Evolutionary conservation across 768 basidiomycete species (phyloP).

Genomic region (Chalciporus chontae): DNA sequence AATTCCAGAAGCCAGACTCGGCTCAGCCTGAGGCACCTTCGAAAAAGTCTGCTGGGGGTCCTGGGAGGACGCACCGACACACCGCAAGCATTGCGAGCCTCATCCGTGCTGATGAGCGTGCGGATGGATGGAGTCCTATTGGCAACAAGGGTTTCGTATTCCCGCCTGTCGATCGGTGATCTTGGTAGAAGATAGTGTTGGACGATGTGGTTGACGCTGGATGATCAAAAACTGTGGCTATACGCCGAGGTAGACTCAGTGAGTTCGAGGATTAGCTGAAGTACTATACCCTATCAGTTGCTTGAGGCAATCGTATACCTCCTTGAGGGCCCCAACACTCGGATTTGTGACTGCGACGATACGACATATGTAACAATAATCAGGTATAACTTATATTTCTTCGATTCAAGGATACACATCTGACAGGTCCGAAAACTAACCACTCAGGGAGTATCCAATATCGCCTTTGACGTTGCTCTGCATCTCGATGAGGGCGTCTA

Average conservation of each 20-base stretch:
- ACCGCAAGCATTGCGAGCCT: slow-evolving; percentile 84
- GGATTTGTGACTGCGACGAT: neutral
- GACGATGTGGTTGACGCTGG: neutral
- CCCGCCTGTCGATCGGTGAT: slow-evolving; percentile 36
- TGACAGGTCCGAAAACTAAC: slow-evolving; percentile 14
- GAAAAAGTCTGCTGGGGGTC: slow-evolving; percentile 21
- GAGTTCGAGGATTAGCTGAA: neutral
- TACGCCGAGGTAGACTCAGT: neutral
- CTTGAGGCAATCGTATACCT: neutral
- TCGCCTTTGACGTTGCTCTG: slow-evolving; percentile 39
- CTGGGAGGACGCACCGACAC: slow-evolving; percentile 57
- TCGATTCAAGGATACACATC: neutral
- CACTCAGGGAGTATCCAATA: slow-evolving; percentile 52
- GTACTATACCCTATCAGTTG: slow-evolving; percentile 11
- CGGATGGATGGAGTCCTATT: slow-evolving; percentile 83
- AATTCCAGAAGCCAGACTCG: slow-evolving; percentile 1
- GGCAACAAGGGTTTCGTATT: slow-evolving; percentile 49
- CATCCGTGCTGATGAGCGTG: slow-evolving; percentile 69
- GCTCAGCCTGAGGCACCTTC: slow-evolving; percentile 8
- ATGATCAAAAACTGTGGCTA: neutral
- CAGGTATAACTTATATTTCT: too few species aligned
- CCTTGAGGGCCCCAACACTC: too few species aligned
- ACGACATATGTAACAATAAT: neutral
- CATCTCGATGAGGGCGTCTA: slow-evolving; percentile 54
- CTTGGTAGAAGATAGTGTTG: neutral